A percentile compares a stretch with the other conserved stretches of the same genome.
Evolutionary conservation across 2,329 filamentous ascomycete species (phyloP).

Genomic region (Colletotrichum nymphaeae): DNA sequence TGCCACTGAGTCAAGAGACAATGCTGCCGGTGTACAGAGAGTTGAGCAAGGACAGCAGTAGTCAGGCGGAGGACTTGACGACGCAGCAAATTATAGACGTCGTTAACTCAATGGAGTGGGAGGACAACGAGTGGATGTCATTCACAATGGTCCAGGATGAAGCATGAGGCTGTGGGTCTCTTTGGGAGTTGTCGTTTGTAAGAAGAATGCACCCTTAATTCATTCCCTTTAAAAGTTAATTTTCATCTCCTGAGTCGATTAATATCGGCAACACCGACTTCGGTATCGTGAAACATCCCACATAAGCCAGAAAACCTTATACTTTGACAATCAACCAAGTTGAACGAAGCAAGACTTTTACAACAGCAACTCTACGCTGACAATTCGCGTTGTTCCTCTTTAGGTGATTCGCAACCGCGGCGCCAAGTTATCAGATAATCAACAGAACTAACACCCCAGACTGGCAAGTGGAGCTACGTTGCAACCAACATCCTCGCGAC

Average conservation of each 20-base stretch:
- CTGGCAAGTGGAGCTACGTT: not conserved
- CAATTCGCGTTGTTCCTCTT: not conserved
- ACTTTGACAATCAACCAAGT: not conserved
- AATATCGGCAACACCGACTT: not conserved
- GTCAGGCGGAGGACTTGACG: slow-evolving; percentile 28
- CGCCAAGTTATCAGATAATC: not conserved
- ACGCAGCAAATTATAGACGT: slow-evolving; percentile 30
- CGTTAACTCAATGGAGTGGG: slow-evolving; percentile 29
- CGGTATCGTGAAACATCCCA: not conserved
- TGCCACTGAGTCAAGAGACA: not conserved
- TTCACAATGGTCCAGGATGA: slow-evolving; percentile 20
- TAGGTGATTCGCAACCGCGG: not conserved
- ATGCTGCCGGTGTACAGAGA: not conserved
- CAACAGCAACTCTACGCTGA: not conserved
- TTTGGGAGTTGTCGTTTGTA: too few species aligned
- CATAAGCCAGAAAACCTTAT: not conserved
- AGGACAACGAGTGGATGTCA: slow-evolving; percentile 31
- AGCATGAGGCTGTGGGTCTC: not conserved
- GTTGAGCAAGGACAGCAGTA: slow-evolving; percentile 10
- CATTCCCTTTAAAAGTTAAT: not conserved
- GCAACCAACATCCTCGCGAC: not conserved
- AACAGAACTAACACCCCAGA: not conserved
- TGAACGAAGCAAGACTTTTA: not conserved
- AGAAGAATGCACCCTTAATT: not conserved
- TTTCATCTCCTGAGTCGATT: not conserved